A percentile compares a stretch with the other conserved stretches of the same genome.
phyloP scores from a whole-genome alignment of 495 filamentous ascomycete genomes.

The Podospora pseudopauciseta region DNA sequence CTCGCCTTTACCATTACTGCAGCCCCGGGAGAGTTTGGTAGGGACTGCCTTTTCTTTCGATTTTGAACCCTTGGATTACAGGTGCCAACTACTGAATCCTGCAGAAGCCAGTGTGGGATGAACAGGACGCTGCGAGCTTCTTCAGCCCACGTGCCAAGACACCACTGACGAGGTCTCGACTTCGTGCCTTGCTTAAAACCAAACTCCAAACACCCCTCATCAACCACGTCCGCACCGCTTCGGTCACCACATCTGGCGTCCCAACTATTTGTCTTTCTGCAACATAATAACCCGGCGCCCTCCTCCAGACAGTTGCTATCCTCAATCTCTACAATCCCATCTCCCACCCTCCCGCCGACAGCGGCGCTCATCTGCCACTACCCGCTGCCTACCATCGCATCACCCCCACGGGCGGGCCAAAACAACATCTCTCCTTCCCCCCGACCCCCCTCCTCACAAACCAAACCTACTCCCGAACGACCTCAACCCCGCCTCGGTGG shows the following conservation, averaged over 20 bases:
- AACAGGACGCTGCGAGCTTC: background rate
- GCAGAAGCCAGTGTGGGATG: background rate
- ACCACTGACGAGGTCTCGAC: background rate
- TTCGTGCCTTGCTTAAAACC: background rate
- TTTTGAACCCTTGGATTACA: too few species aligned
- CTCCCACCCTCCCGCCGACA: background rate
- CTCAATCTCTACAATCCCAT: background rate
- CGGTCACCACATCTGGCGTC: background rate
- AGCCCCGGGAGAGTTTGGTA: too few species aligned
- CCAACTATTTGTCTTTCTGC: background rate
- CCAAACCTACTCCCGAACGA: slow-evolving; percentile 2
- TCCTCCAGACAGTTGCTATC: background rate
- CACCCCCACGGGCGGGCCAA: background rate
- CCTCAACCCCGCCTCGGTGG: slow-evolving; percentile 5
- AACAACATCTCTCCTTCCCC: background rate
- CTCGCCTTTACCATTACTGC: too few species aligned
- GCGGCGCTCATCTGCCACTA: background rate
- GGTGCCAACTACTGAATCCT: too few species aligned
- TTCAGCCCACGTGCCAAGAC: background rate
- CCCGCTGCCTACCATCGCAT: background rate
- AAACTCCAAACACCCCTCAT: background rate
- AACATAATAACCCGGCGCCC: background rate
- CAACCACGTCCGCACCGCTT: background rate
- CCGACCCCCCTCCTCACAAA: background rate
- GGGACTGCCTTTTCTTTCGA: too few species aligned